Percentiles rank a stretch among this genome's conserved stretches.
Evolutionary conservation across 1,284 basidiomycete genomes (phyloP).

Genomic region (Grifola frondosa): DNA sequence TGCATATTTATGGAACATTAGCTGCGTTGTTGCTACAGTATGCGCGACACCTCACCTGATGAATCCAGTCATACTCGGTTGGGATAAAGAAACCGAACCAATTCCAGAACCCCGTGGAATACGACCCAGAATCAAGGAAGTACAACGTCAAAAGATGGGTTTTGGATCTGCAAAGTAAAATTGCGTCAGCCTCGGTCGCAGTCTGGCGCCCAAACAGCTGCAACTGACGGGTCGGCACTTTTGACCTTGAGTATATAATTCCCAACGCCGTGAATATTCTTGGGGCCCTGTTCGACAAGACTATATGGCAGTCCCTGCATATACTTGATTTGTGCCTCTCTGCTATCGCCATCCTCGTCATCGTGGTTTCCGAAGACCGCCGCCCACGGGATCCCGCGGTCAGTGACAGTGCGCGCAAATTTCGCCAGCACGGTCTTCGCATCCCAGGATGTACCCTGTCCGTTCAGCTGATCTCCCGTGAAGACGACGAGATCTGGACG

Average conservation of each 20-base stretch:
- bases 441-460: slow-evolving; percentile 88
- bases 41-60: slow-evolving; percentile 40
- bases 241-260: slow-evolving; percentile 81
- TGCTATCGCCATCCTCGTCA: slow-evolving; percentile 64
- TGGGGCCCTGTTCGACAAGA: slow-evolving; percentile 77
- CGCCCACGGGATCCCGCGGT: slow-evolving; percentile 83
- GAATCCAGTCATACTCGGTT: slow-evolving; percentile 82
- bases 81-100: slow-evolving; percentile 61
- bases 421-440: slow-evolving; percentile 84
- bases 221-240: slow-evolving; percentile 73
- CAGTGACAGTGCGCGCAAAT: slow-evolving; percentile 77
- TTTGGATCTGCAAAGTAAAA: slow-evolving; percentile 56
- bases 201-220: slow-evolving; percentile 10
- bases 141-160: slow-evolving; percentile 88
- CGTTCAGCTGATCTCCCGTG: slow-evolving; percentile 84
- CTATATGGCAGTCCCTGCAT: slow-evolving; percentile 85
- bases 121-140: slow-evolving; percentile 89
- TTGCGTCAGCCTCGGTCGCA: background rate
- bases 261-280: slow-evolving; percentile 80
- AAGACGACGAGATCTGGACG: slow-evolving; percentile 91
- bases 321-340: slow-evolving; percentile 66
- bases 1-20: slow-evolving; percentile 27
- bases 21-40: too few relatives aligned
- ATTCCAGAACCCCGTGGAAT: slow-evolving; percentile 58
- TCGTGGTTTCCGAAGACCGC: slow-evolving; percentile 95